Percentiles rank a stretch among this genome's conserved stretches.
Evolutionary conservation across 2,329 filamentous ascomycete species (phyloP).

Genomic region (Beauveria asiatica): DNA sequence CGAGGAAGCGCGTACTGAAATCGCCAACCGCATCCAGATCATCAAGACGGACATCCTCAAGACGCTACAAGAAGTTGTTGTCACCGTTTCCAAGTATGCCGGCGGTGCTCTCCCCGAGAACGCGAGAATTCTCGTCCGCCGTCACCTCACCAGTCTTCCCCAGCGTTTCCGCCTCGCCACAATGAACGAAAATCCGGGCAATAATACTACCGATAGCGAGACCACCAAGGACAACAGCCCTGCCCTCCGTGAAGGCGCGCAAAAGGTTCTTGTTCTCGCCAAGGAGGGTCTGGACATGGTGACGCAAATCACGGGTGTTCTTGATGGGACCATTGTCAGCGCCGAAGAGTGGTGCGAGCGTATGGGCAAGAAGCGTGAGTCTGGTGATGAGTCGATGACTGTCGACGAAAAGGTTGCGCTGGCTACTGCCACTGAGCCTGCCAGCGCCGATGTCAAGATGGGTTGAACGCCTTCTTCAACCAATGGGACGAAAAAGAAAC

Average conservation of each 20-base stretch:
- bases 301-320: slow-evolving; percentile 76
- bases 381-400: slow-evolving; percentile 14
- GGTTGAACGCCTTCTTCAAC: slow-evolving; percentile 3
- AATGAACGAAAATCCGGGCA: slow-evolving; percentile 28
- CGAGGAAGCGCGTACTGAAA: slow-evolving; percentile 29
- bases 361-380: slow-evolving; percentile 43
- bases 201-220: slow-evolving; percentile 24
- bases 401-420: slow-evolving; percentile 17
- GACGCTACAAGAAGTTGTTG: slow-evolving; percentile 71
- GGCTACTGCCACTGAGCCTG: slow-evolving; percentile 18
- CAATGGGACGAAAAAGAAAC: not conserved
- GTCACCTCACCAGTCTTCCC: slow-evolving; percentile 76
- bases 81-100: slow-evolving; percentile 79
- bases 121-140: slow-evolving; percentile 71
- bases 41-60: slow-evolving; percentile 66
- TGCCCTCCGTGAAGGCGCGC: slow-evolving; percentile 47
- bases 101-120: slow-evolving; percentile 89
- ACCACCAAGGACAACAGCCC: slow-evolving; percentile 26
- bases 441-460: slow-evolving; percentile 23
- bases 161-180: slow-evolving; percentile 71
- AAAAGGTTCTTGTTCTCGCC: slow-evolving; percentile 75
- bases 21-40: slow-evolving; percentile 56
- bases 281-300: slow-evolving; percentile 93
- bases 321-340: slow-evolving; percentile 81
- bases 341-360: slow-evolving; percentile 87